phyloP scores from a whole-genome alignment of 345 rosid species.

The Punica granatum region DNA sequence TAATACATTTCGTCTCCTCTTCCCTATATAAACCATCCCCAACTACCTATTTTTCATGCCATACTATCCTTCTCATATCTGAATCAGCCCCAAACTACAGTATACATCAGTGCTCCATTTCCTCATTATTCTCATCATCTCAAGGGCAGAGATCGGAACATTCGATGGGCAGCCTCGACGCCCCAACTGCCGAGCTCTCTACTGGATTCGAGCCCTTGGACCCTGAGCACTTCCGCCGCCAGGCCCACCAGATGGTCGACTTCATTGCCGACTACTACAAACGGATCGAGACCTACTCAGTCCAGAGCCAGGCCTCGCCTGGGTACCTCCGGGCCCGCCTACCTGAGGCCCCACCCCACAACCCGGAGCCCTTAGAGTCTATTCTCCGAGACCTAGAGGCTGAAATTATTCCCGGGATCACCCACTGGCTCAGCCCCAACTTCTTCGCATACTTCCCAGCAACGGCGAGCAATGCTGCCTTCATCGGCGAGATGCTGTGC shows the following conservation, averaged over 20 bases:
- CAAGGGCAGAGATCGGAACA: not conserved
- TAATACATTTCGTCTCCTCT: too few relatives aligned
- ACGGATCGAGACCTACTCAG: conserved; percentile 31
- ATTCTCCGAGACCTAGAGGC: conserved; percentile 22
- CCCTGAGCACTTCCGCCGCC: conserved; percentile 24
- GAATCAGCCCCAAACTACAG: not conserved
- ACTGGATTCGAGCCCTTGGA: conserved; percentile 26
- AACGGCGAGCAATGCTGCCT: conserved; percentile 21
- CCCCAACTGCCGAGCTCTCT: conserved; percentile 5
- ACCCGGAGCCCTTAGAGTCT: conserved; percentile 22
- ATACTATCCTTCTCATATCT: not conserved
- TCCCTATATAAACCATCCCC: not conserved
- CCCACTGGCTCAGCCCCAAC: conserved; percentile 45
- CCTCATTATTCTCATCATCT: not conserved
- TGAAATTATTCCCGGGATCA: conserved; percentile 36
- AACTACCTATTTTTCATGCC: not conserved
- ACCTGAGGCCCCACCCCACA: conserved; percentile 18
- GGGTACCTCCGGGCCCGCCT: conserved; percentile 20
- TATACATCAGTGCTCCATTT: not conserved
- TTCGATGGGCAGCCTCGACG: conserved; percentile 25
- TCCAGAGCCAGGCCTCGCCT: conserved; percentile 35
- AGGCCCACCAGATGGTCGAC: conserved; percentile 42
- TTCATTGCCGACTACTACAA: conserved; percentile 43
- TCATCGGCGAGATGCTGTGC: conserved; percentile 38
- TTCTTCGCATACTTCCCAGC: conserved; percentile 37